A percentile compares a stretch with the other conserved stretches of the same genome.
Evolutionary conservation across 1,139 yeast species (phyloP).

Genomic region (Zygoascus meyerae): DNA sequence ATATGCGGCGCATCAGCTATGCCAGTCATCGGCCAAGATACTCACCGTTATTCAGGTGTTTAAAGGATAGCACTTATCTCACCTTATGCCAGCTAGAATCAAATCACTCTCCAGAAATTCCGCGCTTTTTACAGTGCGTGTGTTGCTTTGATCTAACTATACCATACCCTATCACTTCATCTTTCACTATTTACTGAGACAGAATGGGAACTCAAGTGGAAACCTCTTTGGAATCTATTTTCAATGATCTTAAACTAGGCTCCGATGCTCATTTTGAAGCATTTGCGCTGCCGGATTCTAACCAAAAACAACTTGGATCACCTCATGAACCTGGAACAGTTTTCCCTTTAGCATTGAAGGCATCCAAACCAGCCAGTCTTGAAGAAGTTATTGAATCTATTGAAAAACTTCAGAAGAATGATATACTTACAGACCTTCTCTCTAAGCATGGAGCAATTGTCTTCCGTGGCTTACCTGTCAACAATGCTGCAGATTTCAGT

Average conservation of each 20-base stretch:
- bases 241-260: neutral
- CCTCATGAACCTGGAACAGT: conserved; percentile 13
- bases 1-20: too few relatives aligned
- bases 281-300: conserved; percentile 10
- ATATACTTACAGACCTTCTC: conserved; percentile 9
- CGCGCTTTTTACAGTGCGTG: too few relatives aligned
- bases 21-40: too few relatives aligned
- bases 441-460: conserved; percentile 14
- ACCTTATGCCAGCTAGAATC: too few relatives aligned
- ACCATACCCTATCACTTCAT: too few relatives aligned
- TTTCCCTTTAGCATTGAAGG: conserved; percentile 14
- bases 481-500: conserved; percentile 14
- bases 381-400: conserved; percentile 12
- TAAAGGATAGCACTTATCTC: too few relatives aligned
- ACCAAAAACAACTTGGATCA: conserved; percentile 11
- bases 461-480: conserved; percentile 14
- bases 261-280: conserved; percentile 9
- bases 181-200: too few relatives aligned
- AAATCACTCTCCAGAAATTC: too few relatives aligned
- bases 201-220: neutral
- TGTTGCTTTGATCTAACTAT: too few relatives aligned
- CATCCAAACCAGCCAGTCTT: conserved; percentile 6
- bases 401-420: conserved; percentile 10
- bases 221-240: neutral
- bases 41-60: too few relatives aligned